These are phyloP conservation scores for Crataegus laevigata DNA, from an alignment of 306 rosid species.

Conservation along the genomic window DNA sequence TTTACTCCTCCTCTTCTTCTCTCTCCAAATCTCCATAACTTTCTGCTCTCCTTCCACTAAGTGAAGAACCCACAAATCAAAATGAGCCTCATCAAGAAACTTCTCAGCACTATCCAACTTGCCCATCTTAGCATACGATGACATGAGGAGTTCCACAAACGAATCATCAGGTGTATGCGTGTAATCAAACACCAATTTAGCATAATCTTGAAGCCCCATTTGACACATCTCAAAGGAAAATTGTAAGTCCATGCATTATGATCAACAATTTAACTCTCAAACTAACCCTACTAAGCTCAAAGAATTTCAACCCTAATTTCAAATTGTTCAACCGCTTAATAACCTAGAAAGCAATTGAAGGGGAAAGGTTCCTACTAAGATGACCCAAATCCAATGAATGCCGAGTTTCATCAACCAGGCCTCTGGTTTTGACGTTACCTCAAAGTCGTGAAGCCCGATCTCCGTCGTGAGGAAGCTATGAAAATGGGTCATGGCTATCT, in stretches of 20 bases:
- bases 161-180: conserved; percentile 48
- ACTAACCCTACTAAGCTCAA: conserved; percentile 43
- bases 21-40: too few species aligned
- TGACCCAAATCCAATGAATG: conserved; percentile 39
- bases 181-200: conserved; percentile 49
- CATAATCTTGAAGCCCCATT: conserved; percentile 45
- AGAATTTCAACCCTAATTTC: conserved; percentile 49
- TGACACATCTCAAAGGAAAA: conserved; percentile 62
- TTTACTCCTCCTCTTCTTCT: too few species aligned
- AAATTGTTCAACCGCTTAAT: conserved; percentile 53
- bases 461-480: conserved; percentile 30
- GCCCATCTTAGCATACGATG: conserved; percentile 44
- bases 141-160: conserved; percentile 46
- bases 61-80: background rate
- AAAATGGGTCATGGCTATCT: conserved; percentile 37
- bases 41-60: too few species aligned
- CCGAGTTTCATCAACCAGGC: conserved; percentile 56
- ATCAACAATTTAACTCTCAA: conserved; percentile 31
- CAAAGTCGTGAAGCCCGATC: conserved; percentile 1
- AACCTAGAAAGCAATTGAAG: conserved; percentile 56
- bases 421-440: conserved; percentile 17
- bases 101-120: conserved; percentile 46
- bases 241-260: conserved; percentile 49
- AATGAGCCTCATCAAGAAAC: conserved; percentile 40
- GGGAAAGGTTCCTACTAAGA: conserved; percentile 40